Evolutionary conservation across 768 basidiomycete species (phyloP), one percentile per base, ranked within the genome.

Genomic region (Sporobolomyces roseus): DNA sequence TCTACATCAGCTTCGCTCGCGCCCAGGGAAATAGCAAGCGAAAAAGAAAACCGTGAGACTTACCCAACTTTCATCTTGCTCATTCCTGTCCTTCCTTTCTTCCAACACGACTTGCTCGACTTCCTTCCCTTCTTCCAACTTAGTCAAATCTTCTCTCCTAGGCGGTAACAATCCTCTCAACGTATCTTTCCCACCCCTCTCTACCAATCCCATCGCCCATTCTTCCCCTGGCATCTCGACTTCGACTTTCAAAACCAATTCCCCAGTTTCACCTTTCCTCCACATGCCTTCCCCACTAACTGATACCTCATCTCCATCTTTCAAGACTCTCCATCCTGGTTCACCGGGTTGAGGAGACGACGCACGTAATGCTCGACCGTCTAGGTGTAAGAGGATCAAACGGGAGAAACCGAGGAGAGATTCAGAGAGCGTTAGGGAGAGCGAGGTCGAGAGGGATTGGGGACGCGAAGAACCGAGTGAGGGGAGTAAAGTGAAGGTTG

Each of bases 321-420:
- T 85, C 76, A 93, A 84, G 33, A 93, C 85, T 43, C 78, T 64
- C 69, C 79, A 77, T 1, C 80, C 80, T 3, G 72, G 67, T 77
- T 87, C 88, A 12, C 87, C 86, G 1, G 84, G 82, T 2, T 49
- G 35, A 7, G 89, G 89, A 72, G 85, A 87, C 0, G 85, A 80
- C 17, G 96, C 84, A 43, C 85, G 85, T 59, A 97, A 83, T n/a
- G 92, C 92, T 19, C 92, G 85, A 14, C 93, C 93, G 76, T 99
- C 94, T 35, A 99, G 83, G 78, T 99, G 94, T 10, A 87, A 89
- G 65, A 99, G 81, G 29, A 96, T 80, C 70, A 97, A 87, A 32
- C 94, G 86, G 53, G 87, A 89, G 80, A 99, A 93, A n/a, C 94
- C 94, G 61, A 96, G 84, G 14, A 98, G 84, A 4, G 93, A 90